These are phyloP conservation scores for Cystobasidium pallidum DNA, from an alignment of 1,284 basidiomycete genomes.

Conservation along the genomic window DNA sequence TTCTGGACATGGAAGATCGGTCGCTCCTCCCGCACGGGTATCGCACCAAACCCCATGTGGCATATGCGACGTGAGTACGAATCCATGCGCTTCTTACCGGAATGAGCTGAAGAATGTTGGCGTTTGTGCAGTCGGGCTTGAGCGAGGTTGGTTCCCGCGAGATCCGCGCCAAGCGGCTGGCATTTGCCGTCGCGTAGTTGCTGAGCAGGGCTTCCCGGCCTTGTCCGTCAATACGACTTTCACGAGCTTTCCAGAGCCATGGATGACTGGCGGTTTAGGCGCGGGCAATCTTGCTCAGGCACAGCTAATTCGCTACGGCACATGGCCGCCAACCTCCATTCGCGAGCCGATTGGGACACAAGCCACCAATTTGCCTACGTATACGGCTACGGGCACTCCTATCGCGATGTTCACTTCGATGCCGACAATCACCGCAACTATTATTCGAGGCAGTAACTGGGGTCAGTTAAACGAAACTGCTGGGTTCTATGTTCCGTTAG, in stretches of 20 bases:
- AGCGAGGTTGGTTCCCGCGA: conserved; percentile 75
- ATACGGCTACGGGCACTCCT: conserved; percentile 60
- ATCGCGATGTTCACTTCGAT: conserved; percentile 58
- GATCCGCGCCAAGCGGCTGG: conserved; percentile 70
- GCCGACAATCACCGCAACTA: no score
- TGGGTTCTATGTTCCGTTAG: conserved; percentile 63
- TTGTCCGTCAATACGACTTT: conserved; percentile 61
- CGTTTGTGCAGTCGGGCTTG: conserved; percentile 66
- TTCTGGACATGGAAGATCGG: conserved; percentile 98
- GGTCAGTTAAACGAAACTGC: conserved; percentile 73
- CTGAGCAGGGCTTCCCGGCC: no score
- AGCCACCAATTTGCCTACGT: conserved; percentile 59
- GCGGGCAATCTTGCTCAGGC: conserved; percentile 56
- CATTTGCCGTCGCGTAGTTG: no score
- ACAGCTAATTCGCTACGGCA: conserved; percentile 42
- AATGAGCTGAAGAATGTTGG: no score
- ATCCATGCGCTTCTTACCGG: no score
- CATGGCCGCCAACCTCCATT: conserved; percentile 48
- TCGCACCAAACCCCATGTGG: conserved; percentile 69
- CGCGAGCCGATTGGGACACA: conserved; percentile 51
- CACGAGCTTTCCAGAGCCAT: conserved; percentile 64
- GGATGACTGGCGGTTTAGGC: conserved; percentile 75
- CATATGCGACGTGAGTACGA: conserved; percentile 49
- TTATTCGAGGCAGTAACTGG: no score
- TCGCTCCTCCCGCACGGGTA: conserved; percentile 64